These are phyloP conservation scores for Beauveria varroae DNA, from an alignment of 2,329 filamentous ascomycete genomes.

Conservation along the genomic window DNA sequence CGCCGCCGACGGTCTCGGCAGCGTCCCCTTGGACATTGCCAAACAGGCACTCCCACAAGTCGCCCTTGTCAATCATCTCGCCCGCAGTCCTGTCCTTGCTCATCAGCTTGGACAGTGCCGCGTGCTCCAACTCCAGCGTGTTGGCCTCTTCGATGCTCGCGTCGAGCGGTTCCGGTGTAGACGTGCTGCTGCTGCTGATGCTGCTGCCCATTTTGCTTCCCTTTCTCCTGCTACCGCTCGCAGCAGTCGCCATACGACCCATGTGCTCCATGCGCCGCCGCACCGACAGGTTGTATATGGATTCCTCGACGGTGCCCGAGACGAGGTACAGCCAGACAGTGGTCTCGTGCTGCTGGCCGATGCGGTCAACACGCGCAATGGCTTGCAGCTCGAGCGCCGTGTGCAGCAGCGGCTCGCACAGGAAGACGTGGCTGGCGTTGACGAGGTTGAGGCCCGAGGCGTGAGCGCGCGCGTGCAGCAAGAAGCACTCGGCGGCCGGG, in stretches of 20 bases:
- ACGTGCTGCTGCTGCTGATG: conserved; percentile 20
- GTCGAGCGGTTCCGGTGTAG: conserved; percentile 44
- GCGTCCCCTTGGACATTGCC: conserved; percentile 34
- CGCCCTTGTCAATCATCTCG: conserved; percentile 69
- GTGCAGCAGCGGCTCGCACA: conserved; percentile 90
- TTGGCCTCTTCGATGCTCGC: conserved; percentile 72
- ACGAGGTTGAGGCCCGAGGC: conserved; percentile 85
- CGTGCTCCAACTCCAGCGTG: conserved; percentile 71
- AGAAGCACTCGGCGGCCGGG: conserved; percentile 67
- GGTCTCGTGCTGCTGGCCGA: conserved; percentile 80
- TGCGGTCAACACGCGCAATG: conserved; percentile 89
- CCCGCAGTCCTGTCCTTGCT: conserved; percentile 63
- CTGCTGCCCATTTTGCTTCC: conserved; percentile 18
- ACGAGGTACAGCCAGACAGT: conserved; percentile 95
- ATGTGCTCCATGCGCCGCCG: conserved; percentile 73
- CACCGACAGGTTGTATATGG: conserved; percentile 83
- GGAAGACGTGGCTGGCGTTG: conserved; percentile 87
- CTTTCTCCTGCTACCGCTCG: conserved; percentile 7
- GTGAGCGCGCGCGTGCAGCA: conserved; percentile 83
- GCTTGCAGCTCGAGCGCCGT: conserved; percentile 91
- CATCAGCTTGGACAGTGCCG: conserved; percentile 62
- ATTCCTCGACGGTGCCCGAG: conserved; percentile 84
- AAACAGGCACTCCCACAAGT: conserved; percentile 88
- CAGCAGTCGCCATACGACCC: conserved; percentile 28
- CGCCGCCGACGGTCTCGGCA: neutral